A percentile compares a stretch with the other conserved stretches of the same genome.
Evolutionary conservation across 768 basidiomycete genomes (phyloP).

Genomic region (Boletus speciosus): DNA sequence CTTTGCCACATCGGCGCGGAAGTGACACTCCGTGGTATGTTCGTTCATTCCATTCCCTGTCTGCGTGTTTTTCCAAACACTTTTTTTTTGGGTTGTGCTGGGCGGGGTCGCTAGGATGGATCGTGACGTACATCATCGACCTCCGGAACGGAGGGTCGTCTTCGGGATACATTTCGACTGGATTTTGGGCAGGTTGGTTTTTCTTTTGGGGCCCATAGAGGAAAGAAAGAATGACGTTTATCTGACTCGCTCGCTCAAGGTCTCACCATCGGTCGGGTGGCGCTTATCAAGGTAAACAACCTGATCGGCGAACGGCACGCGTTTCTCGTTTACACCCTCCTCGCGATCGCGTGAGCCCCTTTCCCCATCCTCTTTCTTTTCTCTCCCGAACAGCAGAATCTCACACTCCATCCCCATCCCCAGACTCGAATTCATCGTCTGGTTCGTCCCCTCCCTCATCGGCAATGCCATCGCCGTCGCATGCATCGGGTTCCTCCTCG

Average conservation of each 20-base stretch:
- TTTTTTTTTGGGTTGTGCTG: background rate
- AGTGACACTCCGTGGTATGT: constrained; percentile 1
- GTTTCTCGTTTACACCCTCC: constrained; percentile 44
- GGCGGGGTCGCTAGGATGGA: background rate
- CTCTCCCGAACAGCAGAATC: background rate
- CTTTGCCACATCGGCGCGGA: constrained; percentile 1
- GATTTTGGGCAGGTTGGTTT: constrained; percentile 46
- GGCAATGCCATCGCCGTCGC: constrained; percentile 51
- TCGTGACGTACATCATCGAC: constrained; percentile 1
- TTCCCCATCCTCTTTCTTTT: too few relatives aligned
- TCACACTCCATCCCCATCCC: background rate
- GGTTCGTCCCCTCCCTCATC: constrained; percentile 50
- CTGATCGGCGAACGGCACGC: constrained; percentile 51
- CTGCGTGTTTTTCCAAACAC: too few relatives aligned
- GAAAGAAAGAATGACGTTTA: too few relatives aligned
- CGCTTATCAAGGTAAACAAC: constrained; percentile 49
- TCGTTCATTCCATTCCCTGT: too few relatives aligned
- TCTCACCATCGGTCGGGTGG: constrained; percentile 50
- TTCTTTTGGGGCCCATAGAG: background rate
- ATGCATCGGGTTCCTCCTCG: constrained; percentile 48
- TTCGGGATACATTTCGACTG: constrained; percentile 46
- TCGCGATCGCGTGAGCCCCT: constrained; percentile 37
- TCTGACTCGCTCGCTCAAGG: constrained; percentile 32
- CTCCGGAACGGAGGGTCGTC: constrained; percentile 3
- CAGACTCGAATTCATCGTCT: constrained; percentile 45